Conservation (phyloP, 345 rosid species). For the Diplotaxis tenuifolia region DNA sequence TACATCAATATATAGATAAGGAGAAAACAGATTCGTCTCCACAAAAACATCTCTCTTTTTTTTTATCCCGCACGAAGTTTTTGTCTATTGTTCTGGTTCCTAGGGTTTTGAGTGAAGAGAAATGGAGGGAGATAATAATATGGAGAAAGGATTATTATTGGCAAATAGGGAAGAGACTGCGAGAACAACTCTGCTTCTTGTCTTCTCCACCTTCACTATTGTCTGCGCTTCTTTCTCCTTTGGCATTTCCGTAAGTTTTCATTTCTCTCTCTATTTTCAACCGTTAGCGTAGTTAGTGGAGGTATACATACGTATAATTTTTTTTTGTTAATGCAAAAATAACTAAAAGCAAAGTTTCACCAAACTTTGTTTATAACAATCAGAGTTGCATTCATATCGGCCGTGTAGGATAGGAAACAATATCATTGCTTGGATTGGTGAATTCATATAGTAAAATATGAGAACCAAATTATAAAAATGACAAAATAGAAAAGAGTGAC, state of each 20-base stretch:
- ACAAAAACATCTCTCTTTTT: not conserved
- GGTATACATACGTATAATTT: not conserved
- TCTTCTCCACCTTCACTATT: conserved; percentile 53
- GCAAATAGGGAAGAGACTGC: conserved; percentile 2
- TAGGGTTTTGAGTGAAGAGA: not conserved
- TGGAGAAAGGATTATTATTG: conserved; percentile 27
- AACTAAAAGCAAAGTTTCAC: no score
- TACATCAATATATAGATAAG: not conserved
- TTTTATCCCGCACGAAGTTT: not conserved
- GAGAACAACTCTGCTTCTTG: conserved; percentile 23
- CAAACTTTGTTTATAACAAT: no score
- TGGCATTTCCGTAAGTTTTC: conserved; percentile 47
- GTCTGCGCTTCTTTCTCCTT: conserved; percentile 49
- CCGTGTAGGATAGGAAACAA: not conserved
- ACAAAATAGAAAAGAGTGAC: not conserved
- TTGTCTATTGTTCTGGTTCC: not conserved
- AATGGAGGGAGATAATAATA: conserved; percentile 18
- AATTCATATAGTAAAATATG: not conserved
- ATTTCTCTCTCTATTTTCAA: not conserved
- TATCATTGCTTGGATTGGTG: not conserved
- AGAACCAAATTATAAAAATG: not conserved
- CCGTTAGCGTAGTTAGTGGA: not conserved
- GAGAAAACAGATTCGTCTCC: not conserved
- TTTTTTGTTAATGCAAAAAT: not conserved
- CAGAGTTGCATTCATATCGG: no score